These are phyloP conservation scores for Erigeron canadensis DNA, from an alignment of 129 eudicot species.

Conservation along the genomic window DNA sequence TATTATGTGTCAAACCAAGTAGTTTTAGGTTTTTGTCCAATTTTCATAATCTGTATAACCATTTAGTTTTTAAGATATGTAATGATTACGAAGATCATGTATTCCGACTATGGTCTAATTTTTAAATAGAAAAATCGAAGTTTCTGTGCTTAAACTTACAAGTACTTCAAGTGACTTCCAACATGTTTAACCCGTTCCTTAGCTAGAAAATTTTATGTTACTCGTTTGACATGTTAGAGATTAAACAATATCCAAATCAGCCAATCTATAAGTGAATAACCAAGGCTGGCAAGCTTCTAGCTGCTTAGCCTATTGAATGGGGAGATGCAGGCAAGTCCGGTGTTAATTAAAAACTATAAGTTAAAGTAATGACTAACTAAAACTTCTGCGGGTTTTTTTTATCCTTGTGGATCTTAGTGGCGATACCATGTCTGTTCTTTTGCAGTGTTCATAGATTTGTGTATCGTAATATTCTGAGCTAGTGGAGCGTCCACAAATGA, in stretches of 20 bases:
- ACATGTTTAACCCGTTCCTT: neutral
- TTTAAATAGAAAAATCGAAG: neutral
- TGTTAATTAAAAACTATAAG: no score
- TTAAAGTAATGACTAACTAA: no score
- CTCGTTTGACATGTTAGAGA: neutral
- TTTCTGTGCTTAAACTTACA: neutral
- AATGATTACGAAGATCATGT: neutral
- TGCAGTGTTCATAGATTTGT: conserved; percentile 14
- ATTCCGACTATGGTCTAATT: neutral
- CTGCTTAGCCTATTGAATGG: no score
- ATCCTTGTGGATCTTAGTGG: neutral
- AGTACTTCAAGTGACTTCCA: neutral
- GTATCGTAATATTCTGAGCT: neutral
- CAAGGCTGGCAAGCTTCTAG: neutral
- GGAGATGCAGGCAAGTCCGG: no score
- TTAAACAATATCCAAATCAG: neutral
- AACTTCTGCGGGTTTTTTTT: neutral
- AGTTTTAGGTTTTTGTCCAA: neutral
- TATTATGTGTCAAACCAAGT: conserved; percentile 1
- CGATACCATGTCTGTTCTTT: conserved; percentile 3
- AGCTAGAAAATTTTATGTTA: neutral
- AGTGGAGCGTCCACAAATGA: conserved; percentile 4
- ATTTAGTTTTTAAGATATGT: neutral
- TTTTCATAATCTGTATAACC: neutral
- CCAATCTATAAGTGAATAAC: no score